A percentile compares a stretch with the other conserved stretches of the same genome.
These are phyloP conservation scores for Pseudozyma tsukubaensis DNA, from an alignment of 1,284 basidiomycete genomes.

Conservation along the genomic window DNA sequence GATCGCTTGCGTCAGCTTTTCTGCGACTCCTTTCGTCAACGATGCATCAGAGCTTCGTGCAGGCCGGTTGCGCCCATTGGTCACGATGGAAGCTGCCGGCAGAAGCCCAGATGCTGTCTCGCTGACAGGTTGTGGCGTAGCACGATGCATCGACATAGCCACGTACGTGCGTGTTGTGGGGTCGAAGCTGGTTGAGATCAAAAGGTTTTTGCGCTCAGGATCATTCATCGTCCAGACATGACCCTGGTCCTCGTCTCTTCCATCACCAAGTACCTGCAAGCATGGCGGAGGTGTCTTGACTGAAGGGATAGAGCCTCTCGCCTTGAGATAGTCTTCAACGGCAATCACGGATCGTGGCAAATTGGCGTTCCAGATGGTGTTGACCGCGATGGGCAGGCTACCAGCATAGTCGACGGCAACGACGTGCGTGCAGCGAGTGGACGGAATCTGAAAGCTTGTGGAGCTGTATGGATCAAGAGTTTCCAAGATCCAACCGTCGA, in stretches of 20 bases:
- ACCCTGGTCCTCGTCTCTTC: slow-evolving; percentile 59
- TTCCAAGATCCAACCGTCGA: slow-evolving; percentile 97
- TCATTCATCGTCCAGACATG: slow-evolving; percentile 44
- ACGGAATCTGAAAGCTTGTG: slow-evolving; percentile 94
- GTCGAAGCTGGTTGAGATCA: slow-evolving; percentile 54
- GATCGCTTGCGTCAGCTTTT: slow-evolving; percentile 31
- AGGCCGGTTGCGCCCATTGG: slow-evolving; percentile 16
- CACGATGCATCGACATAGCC: slow-evolving; percentile 35
- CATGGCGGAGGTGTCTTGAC: slow-evolving; percentile 57
- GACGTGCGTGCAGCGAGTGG: slow-evolving; percentile 87
- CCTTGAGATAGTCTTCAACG: slow-evolving; percentile 67
- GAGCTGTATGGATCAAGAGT: slow-evolving; percentile 96
- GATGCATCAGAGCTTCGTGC: slow-evolving; percentile 50
- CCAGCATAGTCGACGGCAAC: slow-evolving; percentile 90
- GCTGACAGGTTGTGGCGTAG: neutral
- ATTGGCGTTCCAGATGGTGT: slow-evolving; percentile 83
- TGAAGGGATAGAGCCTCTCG: slow-evolving; percentile 61
- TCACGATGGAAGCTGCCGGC: slow-evolving; percentile 31
- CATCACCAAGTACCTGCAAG: slow-evolving; percentile 63
- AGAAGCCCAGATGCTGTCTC: slow-evolving; percentile 15
- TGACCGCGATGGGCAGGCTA: slow-evolving; percentile 85
- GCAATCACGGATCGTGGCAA: slow-evolving; percentile 64
- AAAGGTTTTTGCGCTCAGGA: slow-evolving; percentile 35
- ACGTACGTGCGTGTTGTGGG: slow-evolving; percentile 28
- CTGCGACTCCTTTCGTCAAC: slow-evolving; percentile 42